Conservation (phyloP, 2,329 filamentous ascomycete genomes). For the Neoscytalidium dimidiatum region DNA sequence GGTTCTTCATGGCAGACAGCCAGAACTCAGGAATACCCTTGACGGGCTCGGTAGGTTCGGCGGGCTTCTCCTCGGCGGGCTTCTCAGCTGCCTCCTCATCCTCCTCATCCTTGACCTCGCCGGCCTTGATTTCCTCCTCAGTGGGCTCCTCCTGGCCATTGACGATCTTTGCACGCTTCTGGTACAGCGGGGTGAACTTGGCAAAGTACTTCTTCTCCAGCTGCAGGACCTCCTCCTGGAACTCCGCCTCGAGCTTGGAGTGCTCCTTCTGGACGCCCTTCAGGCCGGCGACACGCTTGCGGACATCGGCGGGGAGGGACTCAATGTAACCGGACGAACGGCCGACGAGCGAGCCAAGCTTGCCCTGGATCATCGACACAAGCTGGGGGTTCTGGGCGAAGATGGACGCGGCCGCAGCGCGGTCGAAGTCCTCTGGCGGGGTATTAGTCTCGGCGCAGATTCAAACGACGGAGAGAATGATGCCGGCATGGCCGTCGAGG, state of each 20-base stretch:
- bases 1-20: conserved; percentile 99
- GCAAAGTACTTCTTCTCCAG: conserved; percentile 99
- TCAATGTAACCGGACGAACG: conserved; percentile 97
- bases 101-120: conserved; percentile 77
- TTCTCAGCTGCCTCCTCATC: conserved; percentile 57
- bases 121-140: conserved; percentile 81
- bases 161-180: conserved; percentile 91
- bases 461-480: conserved; percentile 23
- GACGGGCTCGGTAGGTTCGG: conserved; percentile 57
- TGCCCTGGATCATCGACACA: conserved; percentile 96
- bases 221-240: conserved; percentile 97
- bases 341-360: conserved; percentile 89
- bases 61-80: conserved; percentile 59
- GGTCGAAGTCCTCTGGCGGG: conserved; percentile 81
- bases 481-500: not conserved
- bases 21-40: conserved; percentile 98
- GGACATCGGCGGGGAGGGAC: conserved; percentile 84
- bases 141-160: conserved; percentile 86
- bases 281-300: conserved; percentile 88
- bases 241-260: conserved; percentile 95
- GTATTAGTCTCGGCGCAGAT: conserved; percentile 36
- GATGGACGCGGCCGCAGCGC: conserved; percentile 81
- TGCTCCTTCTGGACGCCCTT: conserved; percentile 99
- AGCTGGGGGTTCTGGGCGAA: conserved; percentile 95
- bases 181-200: conserved; percentile 96